A percentile compares a stretch with the other conserved stretches of the same genome.
phyloP scores from a whole-genome alignment of 495 filamentous ascomycete genomes.

The Oidiodendron maius region DNA sequence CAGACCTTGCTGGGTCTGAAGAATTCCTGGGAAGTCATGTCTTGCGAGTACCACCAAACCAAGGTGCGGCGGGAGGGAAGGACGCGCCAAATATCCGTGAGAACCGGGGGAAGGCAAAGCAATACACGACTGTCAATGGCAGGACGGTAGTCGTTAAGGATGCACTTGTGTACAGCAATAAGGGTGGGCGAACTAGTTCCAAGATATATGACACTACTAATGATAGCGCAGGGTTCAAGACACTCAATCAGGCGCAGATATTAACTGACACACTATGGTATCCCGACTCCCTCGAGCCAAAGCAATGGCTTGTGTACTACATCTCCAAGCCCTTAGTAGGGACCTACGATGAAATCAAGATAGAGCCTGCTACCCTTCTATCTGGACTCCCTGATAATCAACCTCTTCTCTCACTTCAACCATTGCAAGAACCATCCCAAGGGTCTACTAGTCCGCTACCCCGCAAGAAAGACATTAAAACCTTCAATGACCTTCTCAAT shows the following conservation, averaged over 20 bases:
- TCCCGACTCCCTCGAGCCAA: slow-evolving; percentile 71
- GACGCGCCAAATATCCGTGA: slow-evolving; percentile 78
- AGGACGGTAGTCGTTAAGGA: slow-evolving; percentile 94
- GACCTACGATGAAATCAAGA: slow-evolving; percentile 66
- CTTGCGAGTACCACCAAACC: slow-evolving; percentile 66
- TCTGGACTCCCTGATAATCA: slow-evolving; percentile 22
- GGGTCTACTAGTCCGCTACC: slow-evolving; percentile 31
- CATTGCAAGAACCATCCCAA: slow-evolving; percentile 23
- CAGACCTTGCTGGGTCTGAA: slow-evolving; percentile 78
- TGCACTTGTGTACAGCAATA: slow-evolving; percentile 88
- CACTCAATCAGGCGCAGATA: slow-evolving; percentile 83
- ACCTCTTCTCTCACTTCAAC: slow-evolving; percentile 10
- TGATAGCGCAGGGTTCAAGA: slow-evolving; percentile 70
- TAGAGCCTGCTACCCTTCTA: slow-evolving; percentile 53
- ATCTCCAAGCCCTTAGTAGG: slow-evolving; percentile 91
- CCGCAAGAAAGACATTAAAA: slow-evolving; percentile 82
- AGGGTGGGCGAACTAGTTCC: slow-evolving; percentile 50
- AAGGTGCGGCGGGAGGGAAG: slow-evolving; percentile 53
- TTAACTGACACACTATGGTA: slow-evolving; percentile 85
- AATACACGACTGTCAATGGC: slow-evolving; percentile 87
- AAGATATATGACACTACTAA: slow-evolving; percentile 9
- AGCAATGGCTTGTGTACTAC: slow-evolving; percentile 95
- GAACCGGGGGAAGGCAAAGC: slow-evolving; percentile 85
- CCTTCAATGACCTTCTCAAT: slow-evolving; percentile 84
- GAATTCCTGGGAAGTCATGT: slow-evolving; percentile 98